These are phyloP conservation scores for Pseudopyrenochaeta lycopersici DNA, from an alignment of 2,329 filamentous ascomycete species.

Conservation along the genomic window DNA sequence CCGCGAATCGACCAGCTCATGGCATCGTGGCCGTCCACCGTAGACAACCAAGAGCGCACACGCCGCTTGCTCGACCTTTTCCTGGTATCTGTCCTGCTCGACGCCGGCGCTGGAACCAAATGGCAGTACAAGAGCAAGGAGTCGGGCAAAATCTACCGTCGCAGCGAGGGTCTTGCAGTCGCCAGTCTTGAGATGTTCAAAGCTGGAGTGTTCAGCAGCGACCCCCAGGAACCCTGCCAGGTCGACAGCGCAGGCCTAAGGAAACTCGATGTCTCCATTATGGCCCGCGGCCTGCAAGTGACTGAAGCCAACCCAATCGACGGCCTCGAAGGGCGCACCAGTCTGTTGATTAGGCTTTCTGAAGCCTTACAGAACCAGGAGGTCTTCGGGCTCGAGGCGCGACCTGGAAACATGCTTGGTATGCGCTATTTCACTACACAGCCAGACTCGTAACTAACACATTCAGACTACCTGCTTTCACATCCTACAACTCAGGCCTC, in stretches of 20 bases:
- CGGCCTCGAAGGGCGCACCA: conserved; percentile 84
- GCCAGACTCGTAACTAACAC: conserved; percentile 15
- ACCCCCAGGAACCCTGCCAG: conserved; percentile 81
- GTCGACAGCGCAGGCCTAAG: conserved; percentile 86
- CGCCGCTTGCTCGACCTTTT: conserved; percentile 81
- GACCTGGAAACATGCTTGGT: conserved; percentile 96
- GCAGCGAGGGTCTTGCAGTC: conserved; percentile 88
- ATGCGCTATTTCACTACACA: conserved; percentile 35
- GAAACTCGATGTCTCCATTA: conserved; percentile 74
- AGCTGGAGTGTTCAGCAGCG: conserved; percentile 84
- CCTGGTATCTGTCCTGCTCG: conserved; percentile 80
- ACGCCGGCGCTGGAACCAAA: conserved; percentile 86
- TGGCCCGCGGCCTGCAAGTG: conserved; percentile 87
- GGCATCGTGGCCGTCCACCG: conserved; percentile 71
- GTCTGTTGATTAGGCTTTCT: conserved; percentile 77
- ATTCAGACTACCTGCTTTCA: conserved; percentile 84
- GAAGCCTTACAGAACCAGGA: conserved; percentile 81
- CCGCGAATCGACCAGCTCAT: conserved; percentile 77
- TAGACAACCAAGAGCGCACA: conserved; percentile 78
- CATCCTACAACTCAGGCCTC: conserved; percentile 90
- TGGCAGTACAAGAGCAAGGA: conserved; percentile 96
- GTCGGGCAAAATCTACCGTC: conserved; percentile 80
- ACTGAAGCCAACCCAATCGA: conserved; percentile 81
- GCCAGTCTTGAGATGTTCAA: conserved; percentile 93
- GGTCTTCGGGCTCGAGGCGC: conserved; percentile 82